Conservation (phyloP, 371 early-diverging fungal genomes). For the Synchytrium microbalum region DNA sequence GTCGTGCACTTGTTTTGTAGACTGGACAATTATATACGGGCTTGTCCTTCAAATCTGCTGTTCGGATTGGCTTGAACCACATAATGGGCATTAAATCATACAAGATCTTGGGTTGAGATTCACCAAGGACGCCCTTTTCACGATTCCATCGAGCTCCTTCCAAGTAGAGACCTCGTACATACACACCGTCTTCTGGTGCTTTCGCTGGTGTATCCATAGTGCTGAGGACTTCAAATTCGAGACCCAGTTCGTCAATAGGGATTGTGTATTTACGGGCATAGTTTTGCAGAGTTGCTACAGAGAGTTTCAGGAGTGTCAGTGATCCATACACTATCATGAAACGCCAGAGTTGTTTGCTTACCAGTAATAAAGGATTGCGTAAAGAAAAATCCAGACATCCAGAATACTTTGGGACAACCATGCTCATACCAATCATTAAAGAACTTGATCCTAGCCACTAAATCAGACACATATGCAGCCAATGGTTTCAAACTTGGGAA, state of each 20-base stretch:
- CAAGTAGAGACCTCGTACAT: conserved; percentile 40
- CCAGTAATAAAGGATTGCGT: conserved; percentile 56
- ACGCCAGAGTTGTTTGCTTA: conserved; percentile 11
- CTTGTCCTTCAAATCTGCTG: conserved; percentile 10
- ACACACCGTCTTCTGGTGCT: conserved; percentile 31
- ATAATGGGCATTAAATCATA: conserved; percentile 42
- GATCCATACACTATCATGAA: neutral
- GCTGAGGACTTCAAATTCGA: conserved; percentile 39
- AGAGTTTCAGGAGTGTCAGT: neutral
- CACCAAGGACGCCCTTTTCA: conserved; percentile 35
- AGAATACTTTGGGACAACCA: conserved; percentile 44
- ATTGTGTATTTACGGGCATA: conserved; percentile 45
- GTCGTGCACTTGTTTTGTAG: conserved; percentile 48
- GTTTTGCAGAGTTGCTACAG: conserved; percentile 48
- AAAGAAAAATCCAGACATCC: conserved; percentile 56
- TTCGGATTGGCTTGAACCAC: conserved; percentile 42
- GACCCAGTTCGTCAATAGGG: conserved; percentile 47
- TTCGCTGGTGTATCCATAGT: neutral
- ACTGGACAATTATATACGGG: conserved; percentile 40
- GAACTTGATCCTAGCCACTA: conserved; percentile 39
- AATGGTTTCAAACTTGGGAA: conserved; percentile 54
- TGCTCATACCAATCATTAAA: conserved; percentile 46
- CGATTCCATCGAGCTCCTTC: conserved; percentile 49
- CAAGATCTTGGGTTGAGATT: conserved; percentile 50
- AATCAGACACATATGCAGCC: conserved; percentile 41